These are phyloP conservation scores for Barnettozyma salicaria DNA, from an alignment of 805 yeast species.

Conservation along the genomic window DNA sequence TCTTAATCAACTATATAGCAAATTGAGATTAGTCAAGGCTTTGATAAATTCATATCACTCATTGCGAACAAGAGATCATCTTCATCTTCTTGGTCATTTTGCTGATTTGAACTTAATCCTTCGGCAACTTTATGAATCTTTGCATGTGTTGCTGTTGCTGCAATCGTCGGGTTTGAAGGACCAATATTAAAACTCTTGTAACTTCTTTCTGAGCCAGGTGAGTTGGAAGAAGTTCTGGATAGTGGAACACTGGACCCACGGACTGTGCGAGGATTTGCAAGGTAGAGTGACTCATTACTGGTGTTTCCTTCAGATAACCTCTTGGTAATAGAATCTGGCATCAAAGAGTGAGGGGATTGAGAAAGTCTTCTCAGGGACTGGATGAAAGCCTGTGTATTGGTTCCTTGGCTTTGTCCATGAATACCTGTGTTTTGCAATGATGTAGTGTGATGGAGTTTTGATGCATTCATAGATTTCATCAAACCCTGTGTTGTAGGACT, in stretches of 20 bases:
- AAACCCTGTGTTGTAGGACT: constrained; percentile 1
- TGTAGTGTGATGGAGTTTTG: neutral
- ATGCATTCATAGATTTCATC: neutral
- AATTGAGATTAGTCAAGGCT: constrained; percentile 7
- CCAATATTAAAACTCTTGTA: constrained; percentile 20
- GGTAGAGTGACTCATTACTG: constrained; percentile 20
- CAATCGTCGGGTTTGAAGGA: constrained; percentile 29
- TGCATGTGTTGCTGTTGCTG: constrained; percentile 28
- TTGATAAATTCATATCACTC: constrained; percentile 63
- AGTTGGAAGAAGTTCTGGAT: constrained; percentile 16
- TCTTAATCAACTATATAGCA: neutral
- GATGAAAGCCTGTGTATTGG: constrained; percentile 1
- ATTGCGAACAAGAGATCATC: constrained; percentile 63
- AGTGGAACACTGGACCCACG: constrained; percentile 10
- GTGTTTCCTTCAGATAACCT: constrained; percentile 25
- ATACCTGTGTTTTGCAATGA: neutral
- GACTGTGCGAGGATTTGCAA: constrained; percentile 6
- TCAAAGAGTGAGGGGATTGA: constrained; percentile 29
- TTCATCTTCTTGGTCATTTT: constrained; percentile 44
- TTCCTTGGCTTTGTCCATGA: constrained; percentile 2
- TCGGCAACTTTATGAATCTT: constrained; percentile 22
- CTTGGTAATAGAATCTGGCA: constrained; percentile 27
- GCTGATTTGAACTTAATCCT: constrained; percentile 1
- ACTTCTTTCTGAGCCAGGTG: constrained; percentile 19
- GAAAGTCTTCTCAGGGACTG: constrained; percentile 21